Percentiles rank a stretch among this genome's conserved stretches.
Evolutionary conservation across 495 filamentous ascomycete genomes (phyloP).

Genomic region (Xylaria castorea): DNA sequence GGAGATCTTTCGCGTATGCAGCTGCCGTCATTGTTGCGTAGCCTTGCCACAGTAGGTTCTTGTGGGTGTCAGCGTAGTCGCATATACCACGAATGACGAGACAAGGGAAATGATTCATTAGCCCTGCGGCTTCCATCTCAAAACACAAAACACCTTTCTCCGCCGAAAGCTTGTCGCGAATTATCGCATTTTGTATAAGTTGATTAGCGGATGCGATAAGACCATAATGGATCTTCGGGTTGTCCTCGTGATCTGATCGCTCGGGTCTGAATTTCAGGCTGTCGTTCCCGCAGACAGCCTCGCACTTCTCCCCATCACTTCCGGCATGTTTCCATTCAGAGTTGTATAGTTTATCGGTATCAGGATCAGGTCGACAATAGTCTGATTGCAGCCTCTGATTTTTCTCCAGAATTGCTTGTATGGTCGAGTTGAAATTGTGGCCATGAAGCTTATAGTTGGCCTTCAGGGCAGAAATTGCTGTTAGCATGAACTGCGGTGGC

Average conservation of each 20-base stretch:
- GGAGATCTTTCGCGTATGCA: constrained; percentile 37
- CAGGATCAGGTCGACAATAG: constrained; percentile 37
- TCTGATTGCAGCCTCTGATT: constrained; percentile 33
- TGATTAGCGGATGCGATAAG: constrained; percentile 50
- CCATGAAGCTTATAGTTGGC: constrained; percentile 25
- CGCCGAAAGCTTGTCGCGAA: constrained; percentile 23
- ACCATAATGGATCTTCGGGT: constrained; percentile 46
- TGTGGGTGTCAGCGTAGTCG: constrained; percentile 50
- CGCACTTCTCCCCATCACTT: constrained; percentile 37
- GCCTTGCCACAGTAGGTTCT: constrained; percentile 41
- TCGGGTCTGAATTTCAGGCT: constrained; percentile 33
- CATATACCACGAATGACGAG: constrained; percentile 52
- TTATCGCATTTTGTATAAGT: constrained; percentile 40
- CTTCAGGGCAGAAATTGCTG: constrained; percentile 29
- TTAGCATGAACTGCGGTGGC: constrained; percentile 38
- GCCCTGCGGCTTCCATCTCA: constrained; percentile 41
- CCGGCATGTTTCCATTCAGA: neutral
- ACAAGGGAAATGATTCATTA: constrained; percentile 39
- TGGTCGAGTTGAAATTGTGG: constrained; percentile 43
- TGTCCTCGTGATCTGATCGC: constrained; percentile 35
- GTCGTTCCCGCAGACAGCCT: constrained; percentile 44
- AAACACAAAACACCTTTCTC: constrained; percentile 29
- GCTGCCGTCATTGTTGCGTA: constrained; percentile 35
- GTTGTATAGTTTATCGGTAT: constrained; percentile 46
- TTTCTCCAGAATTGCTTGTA: constrained; percentile 49